Evolutionary conservation across 2,329 filamentous ascomycete genomes (phyloP).

Genomic region (Fusarium sp.): DNA sequence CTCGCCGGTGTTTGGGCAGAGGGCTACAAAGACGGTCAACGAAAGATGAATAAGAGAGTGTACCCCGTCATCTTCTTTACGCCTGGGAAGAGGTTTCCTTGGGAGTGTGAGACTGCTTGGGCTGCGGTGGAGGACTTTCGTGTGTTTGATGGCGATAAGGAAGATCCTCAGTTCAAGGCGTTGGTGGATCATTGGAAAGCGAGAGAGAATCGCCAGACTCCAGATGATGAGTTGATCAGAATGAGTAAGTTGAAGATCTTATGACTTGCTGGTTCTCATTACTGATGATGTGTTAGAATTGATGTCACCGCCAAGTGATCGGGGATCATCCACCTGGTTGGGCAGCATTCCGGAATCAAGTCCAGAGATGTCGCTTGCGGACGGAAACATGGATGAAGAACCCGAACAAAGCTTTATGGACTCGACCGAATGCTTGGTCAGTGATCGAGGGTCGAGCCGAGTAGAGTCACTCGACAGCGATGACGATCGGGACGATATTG

Average conservation of each 20-base stretch:
- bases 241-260: background rate
- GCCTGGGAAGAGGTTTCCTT: background rate
- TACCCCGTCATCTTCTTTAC: background rate
- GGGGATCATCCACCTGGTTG: no score
- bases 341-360: no score
- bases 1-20: background rate
- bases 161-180: background rate
- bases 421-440: rapidly evolving
- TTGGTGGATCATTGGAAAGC: background rate
- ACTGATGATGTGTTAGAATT: background rate
- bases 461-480: no score
- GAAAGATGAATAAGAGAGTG: background rate
- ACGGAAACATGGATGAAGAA: background rate
- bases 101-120: background rate
- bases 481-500: background rate
- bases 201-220: background rate
- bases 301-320: background rate
- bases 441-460: background rate
- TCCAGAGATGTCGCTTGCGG: background rate
- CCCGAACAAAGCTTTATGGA: background rate
- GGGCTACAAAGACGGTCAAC: background rate
- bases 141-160: background rate
- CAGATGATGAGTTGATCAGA: background rate
- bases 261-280: rapidly evolving
- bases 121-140: background rate